Conservation (phyloP, 768 basidiomycete genomes). For the Naganishia vaughanmartiniae region DNA sequence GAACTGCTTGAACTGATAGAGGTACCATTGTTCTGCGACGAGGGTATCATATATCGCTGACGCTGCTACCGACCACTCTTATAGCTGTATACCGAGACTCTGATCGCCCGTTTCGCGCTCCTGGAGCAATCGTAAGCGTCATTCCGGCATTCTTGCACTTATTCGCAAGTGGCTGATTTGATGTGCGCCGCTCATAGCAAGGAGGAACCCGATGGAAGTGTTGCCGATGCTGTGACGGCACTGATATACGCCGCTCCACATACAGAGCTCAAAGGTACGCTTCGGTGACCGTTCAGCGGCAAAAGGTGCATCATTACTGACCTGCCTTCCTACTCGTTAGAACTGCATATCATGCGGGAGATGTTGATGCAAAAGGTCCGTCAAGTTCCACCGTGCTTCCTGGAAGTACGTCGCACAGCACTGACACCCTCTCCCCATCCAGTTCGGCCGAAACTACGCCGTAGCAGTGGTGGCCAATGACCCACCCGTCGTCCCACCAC, state of each 20-base stretch:
- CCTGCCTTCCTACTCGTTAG: slow-evolving; percentile 52
- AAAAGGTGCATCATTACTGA: neutral
- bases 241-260: slow-evolving; percentile 88
- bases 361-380: slow-evolving; percentile 83
- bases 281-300: neutral
- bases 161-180: neutral
- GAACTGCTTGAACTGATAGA: slow-evolving; percentile 90
- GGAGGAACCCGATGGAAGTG: slow-evolving; percentile 80
- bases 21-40: slow-evolving; percentile 34
- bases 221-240: slow-evolving; percentile 78
- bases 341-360: slow-evolving; percentile 85
- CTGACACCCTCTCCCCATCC: neutral
- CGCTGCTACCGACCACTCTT: neutral
- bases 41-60: neutral
- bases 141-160: neutral
- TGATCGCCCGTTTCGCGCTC: slow-evolving; percentile 85
- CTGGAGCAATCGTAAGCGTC: slow-evolving; percentile 69
- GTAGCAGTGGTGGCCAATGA: slow-evolving; percentile 80
- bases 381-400: neutral
- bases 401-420: neutral
- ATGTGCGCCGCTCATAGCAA: slow-evolving; percentile 30
- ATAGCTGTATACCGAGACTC: slow-evolving; percentile 81
- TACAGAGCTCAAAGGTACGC: slow-evolving; percentile 68
- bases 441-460: slow-evolving; percentile 84
- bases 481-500: slow-evolving; percentile 73